A percentile compares a stretch with the other conserved stretches of the same genome.
phyloP scores from a whole-genome alignment of 208 protist species.

The Trypanosoma mega region DNA sequence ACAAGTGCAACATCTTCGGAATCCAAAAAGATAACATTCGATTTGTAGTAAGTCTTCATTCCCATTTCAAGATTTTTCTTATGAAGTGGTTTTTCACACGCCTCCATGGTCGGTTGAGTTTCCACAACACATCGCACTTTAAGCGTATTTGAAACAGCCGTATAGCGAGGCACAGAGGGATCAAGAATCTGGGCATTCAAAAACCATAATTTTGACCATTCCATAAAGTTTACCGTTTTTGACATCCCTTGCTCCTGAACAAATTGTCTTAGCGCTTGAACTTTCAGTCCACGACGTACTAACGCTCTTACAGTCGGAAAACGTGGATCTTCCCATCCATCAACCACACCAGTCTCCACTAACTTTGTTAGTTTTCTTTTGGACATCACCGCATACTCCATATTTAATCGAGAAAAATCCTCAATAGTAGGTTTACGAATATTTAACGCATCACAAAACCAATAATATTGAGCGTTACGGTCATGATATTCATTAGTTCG shows the following conservation, averaged over 20 bases:
- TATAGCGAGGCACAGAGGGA: conserved; percentile 96
- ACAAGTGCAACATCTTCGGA: conserved; percentile 91
- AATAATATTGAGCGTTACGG: conserved; percentile 97
- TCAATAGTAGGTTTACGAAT: conserved; percentile 90
- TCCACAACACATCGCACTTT: conserved; percentile 83
- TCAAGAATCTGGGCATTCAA: conserved; percentile 98
- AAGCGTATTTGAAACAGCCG: conserved; percentile 80
- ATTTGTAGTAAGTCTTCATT: conserved; percentile 91
- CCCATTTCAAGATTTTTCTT: conserved; percentile 95
- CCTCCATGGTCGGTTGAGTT: conserved; percentile 59
- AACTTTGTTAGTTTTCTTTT: conserved; percentile 99
- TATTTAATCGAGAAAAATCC: conserved; percentile 98
- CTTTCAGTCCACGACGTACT: conserved; percentile 96
- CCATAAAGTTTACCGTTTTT: conserved; percentile 95
- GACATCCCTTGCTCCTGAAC: conserved; percentile 97
- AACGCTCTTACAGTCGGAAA: conserved; percentile 98
- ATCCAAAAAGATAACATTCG: conserved; percentile 92
- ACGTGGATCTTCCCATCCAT: conserved; percentile 98
- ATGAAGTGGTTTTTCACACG: conserved; percentile 77
- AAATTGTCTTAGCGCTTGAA: conserved; percentile 96
- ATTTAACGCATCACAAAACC: conserved; percentile 93
- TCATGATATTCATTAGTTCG: conserved; percentile 99
- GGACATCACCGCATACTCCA: conserved; percentile 98
- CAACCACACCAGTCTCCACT: conserved; percentile 95
- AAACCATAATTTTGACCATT: conserved; percentile 99